A percentile compares a stretch with the other conserved stretches of the same genome.
Evolutionary conservation across 495 filamentous ascomycete species (phyloP).

Genomic region (Sphaerosporella brunnea): DNA sequence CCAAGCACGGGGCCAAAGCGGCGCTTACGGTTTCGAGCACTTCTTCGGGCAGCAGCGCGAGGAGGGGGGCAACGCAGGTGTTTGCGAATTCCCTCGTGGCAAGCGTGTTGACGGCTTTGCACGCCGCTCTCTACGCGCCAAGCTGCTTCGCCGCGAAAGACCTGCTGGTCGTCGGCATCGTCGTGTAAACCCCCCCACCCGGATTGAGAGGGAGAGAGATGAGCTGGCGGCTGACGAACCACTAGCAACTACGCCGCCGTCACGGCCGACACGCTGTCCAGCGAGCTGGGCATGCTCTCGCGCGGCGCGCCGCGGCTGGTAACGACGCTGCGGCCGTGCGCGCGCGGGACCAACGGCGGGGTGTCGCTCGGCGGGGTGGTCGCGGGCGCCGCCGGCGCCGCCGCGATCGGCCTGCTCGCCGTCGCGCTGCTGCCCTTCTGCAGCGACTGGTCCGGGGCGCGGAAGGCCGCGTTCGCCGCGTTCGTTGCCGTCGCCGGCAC

Average conservation of each 20-base stretch:
- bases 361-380: conserved; percentile 54
- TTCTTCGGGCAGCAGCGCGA: conserved; percentile 38
- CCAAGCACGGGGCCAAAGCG: conserved; percentile 76
- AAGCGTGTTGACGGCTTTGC: conserved; percentile 49
- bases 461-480: conserved; percentile 36
- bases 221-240: not conserved
- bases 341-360: conserved; percentile 82
- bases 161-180: conserved; percentile 28
- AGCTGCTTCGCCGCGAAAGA: too few species aligned
- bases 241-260: conserved; percentile 65
- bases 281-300: conserved; percentile 83
- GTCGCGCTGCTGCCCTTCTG: conserved; percentile 34
- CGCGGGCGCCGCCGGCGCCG: conserved; percentile 58
- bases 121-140: too few species aligned
- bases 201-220: too few species aligned
- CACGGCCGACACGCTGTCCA: conserved; percentile 84
- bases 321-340: conserved; percentile 57
- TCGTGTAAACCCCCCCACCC: not conserved
- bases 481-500: conserved; percentile 20
- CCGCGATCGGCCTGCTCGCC: conserved; percentile 49
- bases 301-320: conserved; percentile 63
- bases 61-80: conserved; percentile 75
- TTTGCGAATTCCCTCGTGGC: conserved; percentile 73
- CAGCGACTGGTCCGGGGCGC: conserved; percentile 11
- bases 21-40: conserved; percentile 57